Evolutionary conservation across 495 filamentous ascomycete species (phyloP).

Genomic region (Xeromyces bisporus): DNA sequence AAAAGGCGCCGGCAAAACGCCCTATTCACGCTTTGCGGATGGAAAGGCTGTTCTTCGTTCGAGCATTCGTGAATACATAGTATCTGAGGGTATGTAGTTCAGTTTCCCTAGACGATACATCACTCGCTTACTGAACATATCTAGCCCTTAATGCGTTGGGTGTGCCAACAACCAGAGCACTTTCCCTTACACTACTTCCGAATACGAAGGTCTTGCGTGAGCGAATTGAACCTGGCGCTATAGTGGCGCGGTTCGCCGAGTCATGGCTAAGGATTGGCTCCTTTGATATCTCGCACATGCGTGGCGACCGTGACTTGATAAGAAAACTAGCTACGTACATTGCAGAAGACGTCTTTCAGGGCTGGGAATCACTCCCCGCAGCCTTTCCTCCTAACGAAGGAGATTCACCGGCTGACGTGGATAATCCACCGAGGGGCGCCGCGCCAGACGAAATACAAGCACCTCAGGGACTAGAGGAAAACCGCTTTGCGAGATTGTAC

Average conservation of each 20-base stretch:
- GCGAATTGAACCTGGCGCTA: constrained; percentile 78
- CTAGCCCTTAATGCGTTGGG: constrained; percentile 55
- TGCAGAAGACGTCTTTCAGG: constrained; percentile 69
- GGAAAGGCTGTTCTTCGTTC: constrained; percentile 84
- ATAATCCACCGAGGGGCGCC: constrained; percentile 32
- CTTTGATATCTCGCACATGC: constrained; percentile 72
- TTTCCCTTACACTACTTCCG: constrained; percentile 64
- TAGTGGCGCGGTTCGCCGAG: constrained; percentile 82
- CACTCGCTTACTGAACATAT: constrained; percentile 2
- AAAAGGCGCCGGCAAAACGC: constrained; percentile 83
- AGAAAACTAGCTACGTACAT: constrained; percentile 62
- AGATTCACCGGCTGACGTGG: constrained; percentile 19
- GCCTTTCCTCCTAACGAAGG: constrained; percentile 15
- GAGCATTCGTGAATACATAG: constrained; percentile 84
- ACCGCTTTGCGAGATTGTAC: constrained; percentile 74
- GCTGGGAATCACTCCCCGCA: constrained; percentile 64
- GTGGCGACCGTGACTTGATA: constrained; percentile 61
- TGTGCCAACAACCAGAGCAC: constrained; percentile 73
- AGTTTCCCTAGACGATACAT: constrained; percentile 1
- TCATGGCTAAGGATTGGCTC: constrained; percentile 83
- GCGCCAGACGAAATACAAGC: constrained; percentile 43
- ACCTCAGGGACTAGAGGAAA: constrained; percentile 48
- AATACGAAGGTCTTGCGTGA: constrained; percentile 59
- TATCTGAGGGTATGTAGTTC: constrained; percentile 46
- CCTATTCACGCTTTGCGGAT: constrained; percentile 94